Evolutionary conservation across 805 yeast species (phyloP).

Genomic region (Candida silvicultrix): DNA sequence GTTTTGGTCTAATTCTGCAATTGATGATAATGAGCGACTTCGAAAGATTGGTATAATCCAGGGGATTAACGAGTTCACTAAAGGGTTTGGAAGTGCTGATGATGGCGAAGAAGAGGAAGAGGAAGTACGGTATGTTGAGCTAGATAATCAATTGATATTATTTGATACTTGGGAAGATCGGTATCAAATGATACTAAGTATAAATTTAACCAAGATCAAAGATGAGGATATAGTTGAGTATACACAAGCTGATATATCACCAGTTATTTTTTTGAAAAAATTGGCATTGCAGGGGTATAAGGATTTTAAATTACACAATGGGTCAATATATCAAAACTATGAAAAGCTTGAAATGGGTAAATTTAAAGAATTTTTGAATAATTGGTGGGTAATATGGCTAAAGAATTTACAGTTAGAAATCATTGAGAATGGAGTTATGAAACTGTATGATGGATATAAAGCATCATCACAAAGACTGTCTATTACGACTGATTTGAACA

Average conservation of each 20-base stretch:
- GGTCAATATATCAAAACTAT: conserved; percentile 10
- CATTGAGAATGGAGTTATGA: conserved; percentile 28
- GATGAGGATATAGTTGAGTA: conserved; percentile 9
- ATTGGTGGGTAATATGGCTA: conserved; percentile 35
- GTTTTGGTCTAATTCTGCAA: conserved; percentile 18
- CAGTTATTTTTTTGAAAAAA: conserved; percentile 19
- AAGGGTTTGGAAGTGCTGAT: conserved; percentile 4
- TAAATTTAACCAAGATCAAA: conserved; percentile 13
- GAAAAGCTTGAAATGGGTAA: conserved; percentile 13
- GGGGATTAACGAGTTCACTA: conserved; percentile 22
- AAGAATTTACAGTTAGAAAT: conserved; percentile 21
- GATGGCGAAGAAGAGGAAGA: conserved; percentile 6
- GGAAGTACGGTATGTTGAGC: conserved; percentile 14
- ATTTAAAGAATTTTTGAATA: conserved; percentile 11
- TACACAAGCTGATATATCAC: conserved; percentile 13
- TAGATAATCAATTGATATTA: conserved; percentile 23
- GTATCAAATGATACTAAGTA: conserved; percentile 21
- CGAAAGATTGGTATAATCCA: conserved; percentile 36
- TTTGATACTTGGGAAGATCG: conserved; percentile 22
- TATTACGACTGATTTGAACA: conserved; percentile 7
- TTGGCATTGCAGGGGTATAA: conserved; percentile 21
- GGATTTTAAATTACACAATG: conserved; percentile 20
- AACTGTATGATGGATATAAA: conserved; percentile 22
- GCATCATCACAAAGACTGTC: conserved; percentile 10
- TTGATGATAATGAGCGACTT: conserved; percentile 27